Percentiles rank a stretch among this genome's conserved stretches.
These are phyloP conservation scores for Santalum album DNA, from an alignment of 164 flowering plant species.

Conservation along the genomic window DNA sequence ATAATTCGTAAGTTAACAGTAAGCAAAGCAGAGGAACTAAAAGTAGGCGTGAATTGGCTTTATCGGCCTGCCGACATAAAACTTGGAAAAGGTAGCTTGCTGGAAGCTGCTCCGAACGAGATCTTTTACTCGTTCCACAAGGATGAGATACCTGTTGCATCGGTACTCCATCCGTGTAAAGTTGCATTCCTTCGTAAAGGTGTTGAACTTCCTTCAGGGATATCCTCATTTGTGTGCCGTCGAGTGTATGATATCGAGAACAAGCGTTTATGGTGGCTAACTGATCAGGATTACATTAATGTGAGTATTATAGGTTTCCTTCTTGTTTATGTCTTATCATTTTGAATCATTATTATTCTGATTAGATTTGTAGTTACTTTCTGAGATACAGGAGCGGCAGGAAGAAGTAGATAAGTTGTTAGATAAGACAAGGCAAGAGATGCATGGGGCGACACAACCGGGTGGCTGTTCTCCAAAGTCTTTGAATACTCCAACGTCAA, in stretches of 20 bases:
- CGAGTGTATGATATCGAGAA: conserved; percentile 73
- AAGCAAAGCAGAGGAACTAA: conserved; percentile 36
- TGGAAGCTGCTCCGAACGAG: conserved; percentile 92
- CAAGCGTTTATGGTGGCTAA: conserved; percentile 94
- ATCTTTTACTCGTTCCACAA: conserved; percentile 89
- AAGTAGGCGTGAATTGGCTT: conserved; percentile 80
- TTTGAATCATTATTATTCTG: neutral
- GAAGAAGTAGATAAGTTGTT: conserved; percentile 79
- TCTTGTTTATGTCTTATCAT: neutral
- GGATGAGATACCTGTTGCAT: conserved; percentile 91
- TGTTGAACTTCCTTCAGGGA: conserved; percentile 78
- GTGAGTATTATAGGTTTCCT: conserved; percentile 57
- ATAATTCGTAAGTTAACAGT: conserved; percentile 49
- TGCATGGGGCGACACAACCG: conserved; percentile 74
- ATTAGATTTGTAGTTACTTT: neutral
- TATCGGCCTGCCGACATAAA: conserved; percentile 85
- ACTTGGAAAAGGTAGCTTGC: conserved; percentile 71
- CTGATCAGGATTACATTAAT: conserved; percentile 76
- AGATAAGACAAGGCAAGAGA: conserved; percentile 59
- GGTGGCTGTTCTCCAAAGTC: conserved; percentile 88
- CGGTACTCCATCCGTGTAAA: conserved; percentile 95
- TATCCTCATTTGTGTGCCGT: conserved; percentile 81
- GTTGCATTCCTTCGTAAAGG: conserved; percentile 94
- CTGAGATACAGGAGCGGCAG: conserved; percentile 58
- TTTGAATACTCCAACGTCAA: conserved; percentile 42